Base-by-base conservation (phyloP, 495 filamentous ascomycete species). In the Xylaria cubensis region DNA sequence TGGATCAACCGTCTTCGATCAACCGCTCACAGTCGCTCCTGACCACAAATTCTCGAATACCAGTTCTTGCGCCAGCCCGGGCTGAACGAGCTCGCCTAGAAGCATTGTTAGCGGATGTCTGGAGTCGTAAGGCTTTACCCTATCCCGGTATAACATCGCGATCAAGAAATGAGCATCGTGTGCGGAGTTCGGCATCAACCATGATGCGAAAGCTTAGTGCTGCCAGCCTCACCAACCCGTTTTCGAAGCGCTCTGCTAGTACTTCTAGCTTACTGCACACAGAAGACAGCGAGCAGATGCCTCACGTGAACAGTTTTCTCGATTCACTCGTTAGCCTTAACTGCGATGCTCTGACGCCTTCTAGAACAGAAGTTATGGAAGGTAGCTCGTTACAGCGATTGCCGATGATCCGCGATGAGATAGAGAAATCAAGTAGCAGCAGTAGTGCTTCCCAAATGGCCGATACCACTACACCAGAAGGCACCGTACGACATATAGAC, bases 181-280 rank as follows among this genome's bases (percentile, higher is more conserved):
- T 95, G 63, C 87, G 91, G 55, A 87, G 89, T 9, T 91, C 90
- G 4, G 91, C 92, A 2, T 92, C 90, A 59, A 92, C 92, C 1
- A 88, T 97, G 76, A 96, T 96, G 86, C 88, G 93, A 53, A 94
- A 93, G 76, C 85, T 97, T 26, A 96, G 92, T 77, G 90, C 90
- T 63, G 91, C 90, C 63, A 91, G 88, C 79, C 90, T 92, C 72
- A 82, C 89, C 10, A 87, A 83, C 75, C 88, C 85, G 72, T 90
- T 93, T 76, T 86, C 86, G 53, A 91, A 88, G 74, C 84, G 90
- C 69, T 90, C 90, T 8, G 46, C 53, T 15, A 79, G 77, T 53
- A 66, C 74, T 41, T 64, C 74, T 19, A 78, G 48, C 64, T 63
- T 77, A 41, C 15, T 65, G 24, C 75, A 59, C 51, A 34, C 41